Percentiles rank a stretch among this genome's conserved stretches.
These are phyloP conservation scores for Fistulinella prunicolor DNA, from an alignment of 768 basidiomycete genomes.

Conservation along the genomic window DNA sequence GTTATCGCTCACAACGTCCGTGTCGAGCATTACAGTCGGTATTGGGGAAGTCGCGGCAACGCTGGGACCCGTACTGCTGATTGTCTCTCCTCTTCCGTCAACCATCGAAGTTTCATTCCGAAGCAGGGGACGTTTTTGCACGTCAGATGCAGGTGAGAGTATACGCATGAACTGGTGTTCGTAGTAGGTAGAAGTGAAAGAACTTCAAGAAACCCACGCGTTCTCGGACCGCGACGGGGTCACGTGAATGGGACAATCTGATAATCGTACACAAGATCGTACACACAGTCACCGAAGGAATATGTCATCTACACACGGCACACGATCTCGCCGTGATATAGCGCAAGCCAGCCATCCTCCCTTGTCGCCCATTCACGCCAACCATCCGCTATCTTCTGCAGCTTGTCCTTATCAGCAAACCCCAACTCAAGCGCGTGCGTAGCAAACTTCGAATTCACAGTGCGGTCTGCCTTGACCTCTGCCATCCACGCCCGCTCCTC, in stretches of 20 bases:
- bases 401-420: constrained; percentile 18
- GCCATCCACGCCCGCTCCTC: constrained; percentile 41
- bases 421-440: constrained; percentile 29
- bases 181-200: background rate
- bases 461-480: constrained; percentile 38
- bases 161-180: constrained; percentile 13
- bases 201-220: too few relatives aligned
- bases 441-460: constrained; percentile 33
- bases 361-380: constrained; percentile 32
- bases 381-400: constrained; percentile 18
- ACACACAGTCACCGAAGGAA: too few relatives aligned
- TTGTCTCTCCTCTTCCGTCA: background rate
- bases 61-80: background rate
- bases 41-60: constrained; percentile 20
- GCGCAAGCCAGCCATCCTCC: constrained; percentile 35
- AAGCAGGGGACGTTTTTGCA: background rate
- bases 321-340: constrained; percentile 36
- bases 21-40: constrained; percentile 46
- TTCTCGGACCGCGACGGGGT: too few relatives aligned
- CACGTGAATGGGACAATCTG: too few relatives aligned
- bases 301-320: constrained; percentile 33
- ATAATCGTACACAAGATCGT: too few relatives aligned
- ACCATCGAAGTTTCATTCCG: background rate
- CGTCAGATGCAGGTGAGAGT: constrained; percentile 5
- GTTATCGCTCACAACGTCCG: constrained; percentile 49